A percentile compares a stretch with the other conserved stretches of the same genome.
phyloP scores from a whole-genome alignment of 2,329 filamentous ascomycete species.

The Cordyceps pruinosa region DNA sequence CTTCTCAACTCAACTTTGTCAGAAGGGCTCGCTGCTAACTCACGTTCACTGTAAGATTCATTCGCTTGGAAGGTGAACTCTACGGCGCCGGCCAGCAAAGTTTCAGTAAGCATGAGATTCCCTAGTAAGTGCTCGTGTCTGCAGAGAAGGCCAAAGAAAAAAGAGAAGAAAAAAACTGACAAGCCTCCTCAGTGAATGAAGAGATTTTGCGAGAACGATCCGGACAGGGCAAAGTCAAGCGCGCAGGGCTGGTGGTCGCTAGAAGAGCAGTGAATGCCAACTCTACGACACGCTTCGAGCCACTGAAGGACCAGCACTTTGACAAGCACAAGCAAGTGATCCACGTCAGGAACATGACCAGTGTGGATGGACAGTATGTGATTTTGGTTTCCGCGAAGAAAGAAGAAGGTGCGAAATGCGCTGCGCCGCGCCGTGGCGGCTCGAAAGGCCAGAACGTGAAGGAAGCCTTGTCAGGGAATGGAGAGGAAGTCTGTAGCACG shows the following conservation, averaged over 20 bases:
- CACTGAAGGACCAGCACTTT: not conserved
- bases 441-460: not conserved
- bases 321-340: not conserved
- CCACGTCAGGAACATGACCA: not conserved
- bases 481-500: not conserved
- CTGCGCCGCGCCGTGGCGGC: no score
- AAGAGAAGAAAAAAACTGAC: no score
- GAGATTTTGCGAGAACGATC: not conserved
- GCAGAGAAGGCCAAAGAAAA: not conserved
- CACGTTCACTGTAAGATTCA: not conserved
- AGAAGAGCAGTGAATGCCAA: not conserved
- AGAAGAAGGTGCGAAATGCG: no score
- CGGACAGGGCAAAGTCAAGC: not conserved
- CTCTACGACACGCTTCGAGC: not conserved
- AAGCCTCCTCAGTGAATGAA: not conserved
- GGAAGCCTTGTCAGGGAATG: not conserved
- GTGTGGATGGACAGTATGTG: not conserved
- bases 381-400: not conserved
- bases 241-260: not conserved
- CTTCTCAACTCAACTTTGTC: not conserved
- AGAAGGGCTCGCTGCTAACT: not conserved
- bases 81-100: not conserved
- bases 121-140: not conserved
- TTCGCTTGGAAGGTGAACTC: not conserved
- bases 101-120: not conserved